These are phyloP conservation scores for Metschnikowia baotianmanensis DNA, from an alignment of 805 yeast genomes.

Conservation along the genomic window DNA sequence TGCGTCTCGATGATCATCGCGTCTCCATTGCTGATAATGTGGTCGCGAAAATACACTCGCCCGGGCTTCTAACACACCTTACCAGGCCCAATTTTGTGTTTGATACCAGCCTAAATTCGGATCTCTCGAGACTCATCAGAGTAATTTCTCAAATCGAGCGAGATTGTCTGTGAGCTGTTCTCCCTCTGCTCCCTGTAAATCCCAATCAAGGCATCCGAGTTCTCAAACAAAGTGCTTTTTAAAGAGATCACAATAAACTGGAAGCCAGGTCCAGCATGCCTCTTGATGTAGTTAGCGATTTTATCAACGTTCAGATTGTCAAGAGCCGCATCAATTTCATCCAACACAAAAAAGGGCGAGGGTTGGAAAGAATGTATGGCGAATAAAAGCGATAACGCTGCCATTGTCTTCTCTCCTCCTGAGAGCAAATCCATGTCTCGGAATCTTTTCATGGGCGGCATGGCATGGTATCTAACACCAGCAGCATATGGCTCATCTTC, in stretches of 20 bases:
- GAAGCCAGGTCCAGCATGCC: slow-evolving; percentile 70
- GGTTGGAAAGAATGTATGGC: slow-evolving; percentile 90
- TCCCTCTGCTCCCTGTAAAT: slow-evolving; percentile 78
- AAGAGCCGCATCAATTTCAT: slow-evolving; percentile 97
- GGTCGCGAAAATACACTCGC: too few relatives aligned
- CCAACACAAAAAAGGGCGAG: slow-evolving; percentile 92
- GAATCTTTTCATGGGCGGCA: slow-evolving; percentile 94
- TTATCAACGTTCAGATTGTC: slow-evolving; percentile 84
- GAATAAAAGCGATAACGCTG: slow-evolving; percentile 89
- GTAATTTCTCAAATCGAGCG: slow-evolving; percentile 67
- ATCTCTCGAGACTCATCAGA: slow-evolving; percentile 11
- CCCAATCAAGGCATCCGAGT: slow-evolving; percentile 88
- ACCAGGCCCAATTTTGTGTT: too few relatives aligned
- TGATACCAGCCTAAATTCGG: too few relatives aligned
- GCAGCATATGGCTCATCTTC: slow-evolving; percentile 84
- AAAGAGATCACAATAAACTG: slow-evolving; percentile 93
- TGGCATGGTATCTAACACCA: slow-evolving; percentile 88
- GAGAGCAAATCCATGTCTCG: slow-evolving; percentile 89
- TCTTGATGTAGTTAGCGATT: slow-evolving; percentile 81
- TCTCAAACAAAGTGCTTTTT: slow-evolving; percentile 82
- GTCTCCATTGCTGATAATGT: not conserved
- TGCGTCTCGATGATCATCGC: slow-evolving; percentile 3
- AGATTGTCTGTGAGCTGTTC: slow-evolving; percentile 70
- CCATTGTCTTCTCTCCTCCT: slow-evolving; percentile 96
- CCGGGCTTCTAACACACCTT: too few relatives aligned